Percentiles rank a stretch among this genome's conserved stretches.
Evolutionary conservation across 345 rosid species (phyloP).

Genomic region (Lumnitzera racemosa): DNA sequence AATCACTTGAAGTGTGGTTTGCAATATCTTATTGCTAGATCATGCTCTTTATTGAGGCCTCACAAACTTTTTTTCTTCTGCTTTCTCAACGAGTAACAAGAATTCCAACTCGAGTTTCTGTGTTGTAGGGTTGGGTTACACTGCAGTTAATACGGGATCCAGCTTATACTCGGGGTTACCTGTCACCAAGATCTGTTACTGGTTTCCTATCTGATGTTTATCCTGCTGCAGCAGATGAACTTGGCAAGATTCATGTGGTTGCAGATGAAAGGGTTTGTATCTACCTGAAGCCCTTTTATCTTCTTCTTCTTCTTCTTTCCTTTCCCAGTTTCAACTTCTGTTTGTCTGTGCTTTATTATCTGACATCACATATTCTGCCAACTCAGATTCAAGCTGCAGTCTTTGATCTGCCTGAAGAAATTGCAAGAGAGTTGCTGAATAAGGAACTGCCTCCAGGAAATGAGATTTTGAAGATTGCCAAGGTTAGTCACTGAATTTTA

Average conservation of each 20-base stretch:
- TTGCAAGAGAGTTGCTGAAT: conserved; percentile 68
- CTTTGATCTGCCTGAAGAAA: conserved; percentile 93
- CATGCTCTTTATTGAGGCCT: background rate
- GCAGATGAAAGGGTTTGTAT: conserved; percentile 79
- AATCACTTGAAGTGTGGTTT: no score
- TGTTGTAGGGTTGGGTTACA: conserved; percentile 78
- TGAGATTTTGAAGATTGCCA: conserved; percentile 55
- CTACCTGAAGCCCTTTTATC: conserved; percentile 4
- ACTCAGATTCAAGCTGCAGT: conserved; percentile 92
- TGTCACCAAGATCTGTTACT: conserved; percentile 84
- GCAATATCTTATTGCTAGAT: no score
- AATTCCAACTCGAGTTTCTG: conserved; percentile 2
- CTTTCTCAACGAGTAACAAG: background rate
- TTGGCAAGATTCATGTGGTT: conserved; percentile 75
- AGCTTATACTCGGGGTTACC: conserved; percentile 48
- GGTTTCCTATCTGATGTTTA: conserved; percentile 88
- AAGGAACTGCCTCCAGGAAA: conserved; percentile 78
- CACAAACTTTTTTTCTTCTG: background rate
- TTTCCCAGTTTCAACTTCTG: background rate
- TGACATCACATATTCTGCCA: conserved; percentile 11
- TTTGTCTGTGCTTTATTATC: background rate
- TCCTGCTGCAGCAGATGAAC: conserved; percentile 81
- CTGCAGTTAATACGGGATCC: conserved; percentile 82
- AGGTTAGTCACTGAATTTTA: conserved; percentile 31
- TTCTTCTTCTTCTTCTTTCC: background rate